phyloP scores from a whole-genome alignment of 441 rosid genomes.

The Hura crepitans region DNA sequence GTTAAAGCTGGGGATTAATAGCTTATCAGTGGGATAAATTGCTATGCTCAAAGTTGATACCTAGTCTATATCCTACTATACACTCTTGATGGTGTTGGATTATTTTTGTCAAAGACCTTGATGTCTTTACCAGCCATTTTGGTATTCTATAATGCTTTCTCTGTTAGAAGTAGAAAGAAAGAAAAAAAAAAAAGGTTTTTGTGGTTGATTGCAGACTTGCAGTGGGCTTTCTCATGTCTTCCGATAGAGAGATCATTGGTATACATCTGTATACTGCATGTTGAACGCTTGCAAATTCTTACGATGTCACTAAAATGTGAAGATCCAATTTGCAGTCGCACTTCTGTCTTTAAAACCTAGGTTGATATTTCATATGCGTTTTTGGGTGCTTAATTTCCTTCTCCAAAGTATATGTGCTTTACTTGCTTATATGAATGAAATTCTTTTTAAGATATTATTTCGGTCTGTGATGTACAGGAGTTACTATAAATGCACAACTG shows the following conservation, averaged over 20 bases:
- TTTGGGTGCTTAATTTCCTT: not conserved
- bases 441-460: constrained; percentile 3
- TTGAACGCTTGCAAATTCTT: not conserved
- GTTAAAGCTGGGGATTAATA: not conserved
- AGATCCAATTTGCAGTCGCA: not conserved
- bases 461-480: constrained; percentile 45
- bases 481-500: constrained; percentile 84
- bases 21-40: not conserved
- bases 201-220: too few relatives aligned
- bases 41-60: not conserved
- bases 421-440: not conserved
- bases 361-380: not conserved
- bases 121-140: not conserved
- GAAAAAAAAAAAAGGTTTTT: too few relatives aligned
- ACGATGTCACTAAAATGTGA: too few relatives aligned
- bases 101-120: not conserved
- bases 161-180: not conserved
- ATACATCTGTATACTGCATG: not conserved
- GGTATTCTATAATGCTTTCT: not conserved
- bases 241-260: not conserved
- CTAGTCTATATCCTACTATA: not conserved
- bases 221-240: too few relatives aligned
- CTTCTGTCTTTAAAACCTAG: not conserved
- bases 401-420: not conserved
- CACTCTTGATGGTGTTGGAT: not conserved